Evolutionary conservation across 495 filamentous ascomycete species (phyloP), one percentile per base, ranked within the genome.

Genomic region (Xylaria longipes): DNA sequence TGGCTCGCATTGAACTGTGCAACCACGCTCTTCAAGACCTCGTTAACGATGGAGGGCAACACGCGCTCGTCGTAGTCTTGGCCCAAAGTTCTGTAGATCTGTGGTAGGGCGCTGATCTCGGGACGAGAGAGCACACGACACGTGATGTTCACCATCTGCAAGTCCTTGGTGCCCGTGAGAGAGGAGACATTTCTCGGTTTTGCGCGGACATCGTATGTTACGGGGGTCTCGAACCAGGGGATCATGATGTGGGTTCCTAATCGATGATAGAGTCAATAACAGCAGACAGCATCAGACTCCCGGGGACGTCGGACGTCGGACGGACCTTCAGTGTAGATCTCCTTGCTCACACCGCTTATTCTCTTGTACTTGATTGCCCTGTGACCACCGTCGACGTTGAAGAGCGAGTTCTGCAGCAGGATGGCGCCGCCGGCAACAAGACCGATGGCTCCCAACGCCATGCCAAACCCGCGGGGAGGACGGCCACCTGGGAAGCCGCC

Each of bases 111-210:
- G 68, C 93, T 89, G 75, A 98, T 85, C 46, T 92, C 90, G 71
- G 96, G 96, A 79, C 93, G 88, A 56, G 94, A 97, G 67, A 99
- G 93, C 62, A 99, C 96, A 94, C 96, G 97, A 85, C 96, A 99
- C 78, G 97, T 99, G 82, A 99, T 99, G 88, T 99, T 99, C 80
- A 99, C 96, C 96, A 99, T 99, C 87, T 99, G 96, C 80, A 99
- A 84, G 83, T 99, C 96, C 84, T 99, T 99, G 78, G 96, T 99
- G 74, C 97, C 96, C 67, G 96, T 98, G 68, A 99, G 91, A 78
- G 96, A 99, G 72, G 96, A 91, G 71, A 99, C 96, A 79, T 95
- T 97, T 77, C 97, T 91, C 75, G 96, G 96, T 84, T 97, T 97
- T 29, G 96, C 96, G 80, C 96, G 95, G 69, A 99, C 96, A 82